phyloP scores from a whole-genome alignment of 805 yeast genomes.

The Kazachstania psychrophila region DNA sequence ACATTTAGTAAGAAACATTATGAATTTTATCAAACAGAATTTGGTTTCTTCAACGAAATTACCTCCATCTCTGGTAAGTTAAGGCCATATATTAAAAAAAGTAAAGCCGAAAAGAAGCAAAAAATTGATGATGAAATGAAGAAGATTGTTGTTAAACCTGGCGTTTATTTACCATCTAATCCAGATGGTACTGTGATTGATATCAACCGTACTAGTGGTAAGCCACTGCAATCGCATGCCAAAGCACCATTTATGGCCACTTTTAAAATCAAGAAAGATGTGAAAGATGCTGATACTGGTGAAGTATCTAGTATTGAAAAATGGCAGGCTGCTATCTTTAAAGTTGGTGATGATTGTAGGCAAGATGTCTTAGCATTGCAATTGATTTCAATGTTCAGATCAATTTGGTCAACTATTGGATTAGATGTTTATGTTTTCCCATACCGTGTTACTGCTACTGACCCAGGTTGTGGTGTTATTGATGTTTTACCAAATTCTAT shows the following conservation, averaged over 20 bases:
- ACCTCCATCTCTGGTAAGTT: constrained; percentile 90
- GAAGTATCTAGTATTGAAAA: constrained; percentile 43
- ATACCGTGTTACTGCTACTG: constrained; percentile 93
- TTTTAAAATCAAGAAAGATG: constrained; percentile 65
- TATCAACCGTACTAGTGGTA: constrained; percentile 85
- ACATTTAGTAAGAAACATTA: constrained; percentile 54
- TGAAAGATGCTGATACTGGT: constrained; percentile 33
- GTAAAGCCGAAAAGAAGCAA: constrained; percentile 91
- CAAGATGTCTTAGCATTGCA: constrained; percentile 94
- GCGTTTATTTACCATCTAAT: constrained; percentile 89
- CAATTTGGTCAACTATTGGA: constrained; percentile 83
- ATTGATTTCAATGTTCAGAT: constrained; percentile 79
- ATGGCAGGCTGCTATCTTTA: constrained; percentile 95
- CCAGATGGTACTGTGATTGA: constrained; percentile 94
- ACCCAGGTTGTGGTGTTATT: constrained; percentile 98
- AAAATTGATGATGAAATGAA: constrained; percentile 96
- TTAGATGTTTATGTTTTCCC: constrained; percentile 89
- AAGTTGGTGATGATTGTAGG: constrained; percentile 98
- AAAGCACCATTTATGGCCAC: constrained; percentile 98
- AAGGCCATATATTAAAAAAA: constrained; percentile 86
- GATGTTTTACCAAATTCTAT: constrained; percentile 94
- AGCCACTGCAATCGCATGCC: constrained; percentile 94
- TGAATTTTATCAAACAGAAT: constrained; percentile 70
- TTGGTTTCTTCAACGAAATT: constrained; percentile 80
- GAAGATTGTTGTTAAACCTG: constrained; percentile 58